Evolutionary conservation across 1,284 basidiomycete genomes (phyloP), one percentile per base, ranked within the genome.

Genomic region (Trametes hirsuta): DNA sequence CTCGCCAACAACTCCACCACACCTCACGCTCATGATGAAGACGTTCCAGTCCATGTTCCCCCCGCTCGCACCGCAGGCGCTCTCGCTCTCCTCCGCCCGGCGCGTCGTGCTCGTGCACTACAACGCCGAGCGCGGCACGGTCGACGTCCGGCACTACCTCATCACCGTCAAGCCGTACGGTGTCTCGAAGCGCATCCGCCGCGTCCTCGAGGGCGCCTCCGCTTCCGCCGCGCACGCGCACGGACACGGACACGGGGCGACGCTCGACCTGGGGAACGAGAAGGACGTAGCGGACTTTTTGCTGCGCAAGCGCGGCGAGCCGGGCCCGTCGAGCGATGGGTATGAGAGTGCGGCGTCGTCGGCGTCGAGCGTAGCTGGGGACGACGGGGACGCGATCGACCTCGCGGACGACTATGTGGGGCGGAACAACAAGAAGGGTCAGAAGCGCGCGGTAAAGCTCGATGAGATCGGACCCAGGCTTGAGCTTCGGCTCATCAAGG

Each of bases 201-300:
- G 90, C 64, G 83, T 98, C 34, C 83, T 99, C 53, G 93, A 94
- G 71, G 90, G 90, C 54, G 77, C 82, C 8, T 74, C 74, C 15
- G n/a, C 47, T 18, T 65, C 72, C 9, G 51, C 75, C 56, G 74
- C 79, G 4, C 76, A 75, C 37, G 65, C 68, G 6, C 52, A 66
- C 34, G n/a, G n/a, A n/a, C n/a, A n/a, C n/a, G n/a, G n/a, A n/a
- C n/a, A n/a, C n/a, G 50, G 66, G n/a, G 69, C 80, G 1, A 73
- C 93, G 22, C 81, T 96, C 25, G 88, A 99, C 74, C 84, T 99
- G 12, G 88, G 91, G 3, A 90, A 87, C 65, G 94, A 96, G 68
- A 89, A 92, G 70, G 97, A 99, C 73, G 91, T 99, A 48, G 94
- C 96, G 2, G 97, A 99, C 75, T 99, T 98, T 75, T 78, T 99